phyloP scores from a whole-genome alignment of 2,329 filamentous ascomycete genomes.

The Ophiosphaerella korrae region DNA sequence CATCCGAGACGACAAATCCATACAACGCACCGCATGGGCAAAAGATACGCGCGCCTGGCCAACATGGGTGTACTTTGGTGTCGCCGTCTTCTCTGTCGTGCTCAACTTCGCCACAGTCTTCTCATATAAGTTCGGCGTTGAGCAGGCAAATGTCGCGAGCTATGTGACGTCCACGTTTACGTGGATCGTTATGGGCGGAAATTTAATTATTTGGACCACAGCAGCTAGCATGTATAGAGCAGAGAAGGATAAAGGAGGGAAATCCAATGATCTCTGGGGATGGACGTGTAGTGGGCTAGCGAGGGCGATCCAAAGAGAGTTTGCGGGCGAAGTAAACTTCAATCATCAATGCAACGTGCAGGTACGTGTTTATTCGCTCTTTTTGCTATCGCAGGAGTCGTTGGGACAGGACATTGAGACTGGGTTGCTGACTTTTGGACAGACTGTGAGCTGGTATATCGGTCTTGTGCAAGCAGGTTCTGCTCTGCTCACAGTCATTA shows the following conservation, averaged over 20 bases:
- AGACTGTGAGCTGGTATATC: constrained; percentile 44
- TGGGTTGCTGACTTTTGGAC: constrained; percentile 6
- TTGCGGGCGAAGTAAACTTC: constrained; percentile 45
- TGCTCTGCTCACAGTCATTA: constrained; percentile 35
- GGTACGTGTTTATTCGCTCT: constrained; percentile 20
- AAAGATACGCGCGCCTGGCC: constrained; percentile 46
- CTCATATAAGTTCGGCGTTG: constrained; percentile 38
- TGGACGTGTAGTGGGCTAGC: constrained; percentile 48
- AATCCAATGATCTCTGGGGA: constrained; percentile 49
- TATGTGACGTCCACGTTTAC: constrained; percentile 34
- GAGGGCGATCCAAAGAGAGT: constrained; percentile 44
- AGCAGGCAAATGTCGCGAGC: constrained; percentile 41
- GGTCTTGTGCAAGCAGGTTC: constrained; percentile 42
- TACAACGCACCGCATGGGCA: constrained; percentile 48
- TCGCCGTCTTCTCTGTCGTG: constrained; percentile 37
- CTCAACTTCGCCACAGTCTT: constrained; percentile 45
- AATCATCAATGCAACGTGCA: constrained; percentile 44
- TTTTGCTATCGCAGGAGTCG: no score
- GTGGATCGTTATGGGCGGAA: constrained; percentile 34
- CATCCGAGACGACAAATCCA: constrained; percentile 17
- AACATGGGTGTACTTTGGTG: constrained; percentile 48
- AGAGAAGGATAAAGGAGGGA: constrained; percentile 44
- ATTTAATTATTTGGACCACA: constrained; percentile 46
- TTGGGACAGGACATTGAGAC: background rate
- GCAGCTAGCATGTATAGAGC: constrained; percentile 42